Base-by-base conservation (phyloP, 164 flowering plant genomes). In the Macadamia tetraphylla region DNA sequence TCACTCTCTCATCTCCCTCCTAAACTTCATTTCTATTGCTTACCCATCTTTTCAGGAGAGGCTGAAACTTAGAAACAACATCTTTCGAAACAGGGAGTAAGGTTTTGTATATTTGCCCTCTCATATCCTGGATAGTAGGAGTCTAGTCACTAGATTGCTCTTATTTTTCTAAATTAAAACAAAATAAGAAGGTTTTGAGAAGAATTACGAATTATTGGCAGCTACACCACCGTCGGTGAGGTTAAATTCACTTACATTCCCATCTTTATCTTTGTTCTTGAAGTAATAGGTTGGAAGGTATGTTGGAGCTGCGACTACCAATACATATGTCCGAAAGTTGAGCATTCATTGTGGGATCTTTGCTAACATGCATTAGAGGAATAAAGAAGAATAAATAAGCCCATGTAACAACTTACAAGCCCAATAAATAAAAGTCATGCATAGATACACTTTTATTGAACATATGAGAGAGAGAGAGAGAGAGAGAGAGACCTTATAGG, bases 151-250 rank as follows among this genome's bases (percentile, higher is more conserved):
- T 23, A 23, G 23, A 23, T 23, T 23, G 23, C 23, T 43, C 9
- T 43, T 43, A 43, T 43, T 43, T 43, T 43, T 43, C 48, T 43
- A 9, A 5, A 9, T 43, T 6, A 8, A 46, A 46, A 35, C 3
- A 35, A 35, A 2, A 35, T 35, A 35, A 35, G 40, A 35, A 2
- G 40, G 40, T 35, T 49, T 14, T 8, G 2, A 14, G 62, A 57
- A 1, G 1, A 5, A 12, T 46, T 80, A 87, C 65, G 94, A 91
- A 69, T 88, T 85, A 71, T 80, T 85, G 11, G 84, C 89, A 10
- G 81, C 87, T 8, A 86, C 68, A 29, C 85, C 87, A 30, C 94
- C 91, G 55, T 88, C 94, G 14, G 87, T 73, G n/a, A 88, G 85
- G 76, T 88, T 71, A 72, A 83, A 88, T 67, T 83, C 84, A 9